Evolutionary conservation across 1,284 basidiomycete species (phyloP).

Genomic region (Phylloporus gajari): DNA sequence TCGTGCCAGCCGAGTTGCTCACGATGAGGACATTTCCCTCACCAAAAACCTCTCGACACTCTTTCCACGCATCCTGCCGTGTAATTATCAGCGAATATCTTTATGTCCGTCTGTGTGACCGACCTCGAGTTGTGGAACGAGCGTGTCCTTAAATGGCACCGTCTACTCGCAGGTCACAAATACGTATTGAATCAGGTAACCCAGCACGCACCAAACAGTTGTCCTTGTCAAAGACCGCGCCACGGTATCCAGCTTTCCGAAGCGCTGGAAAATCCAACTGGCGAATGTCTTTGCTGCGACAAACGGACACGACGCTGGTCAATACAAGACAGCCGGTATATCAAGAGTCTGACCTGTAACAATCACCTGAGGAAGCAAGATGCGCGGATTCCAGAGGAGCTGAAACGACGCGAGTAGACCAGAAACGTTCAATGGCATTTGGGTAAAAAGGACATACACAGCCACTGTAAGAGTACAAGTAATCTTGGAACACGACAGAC

Average conservation of each 20-base stretch:
- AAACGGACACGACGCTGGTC: slow-evolving; percentile 24
- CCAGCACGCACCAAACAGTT: slow-evolving; percentile 83
- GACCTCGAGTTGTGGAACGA: slow-evolving; percentile 79
- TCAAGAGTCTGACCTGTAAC: slow-evolving; percentile 70
- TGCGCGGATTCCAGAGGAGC: slow-evolving; percentile 74
- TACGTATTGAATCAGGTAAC: not conserved
- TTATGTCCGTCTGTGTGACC: slow-evolving; percentile 27
- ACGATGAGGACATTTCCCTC: slow-evolving; percentile 87
- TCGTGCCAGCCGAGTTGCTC: slow-evolving; percentile 92
- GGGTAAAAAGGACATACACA: not conserved
- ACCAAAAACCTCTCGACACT: slow-evolving; percentile 80
- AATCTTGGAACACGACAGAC: too few relatives aligned
- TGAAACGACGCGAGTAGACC: slow-evolving; percentile 82
- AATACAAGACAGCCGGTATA: not conserved
- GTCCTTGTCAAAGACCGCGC: slow-evolving; percentile 96
- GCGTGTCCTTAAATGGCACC: slow-evolving; percentile 73
- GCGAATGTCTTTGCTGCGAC: slow-evolving; percentile 79
- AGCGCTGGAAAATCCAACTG: slow-evolving; percentile 87
- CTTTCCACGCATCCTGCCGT: slow-evolving; percentile 78
- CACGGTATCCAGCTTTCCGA: slow-evolving; percentile 81
- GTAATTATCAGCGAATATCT: slow-evolving; percentile 18
- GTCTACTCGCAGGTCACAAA: slow-evolving; percentile 61
- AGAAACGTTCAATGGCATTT: slow-evolving; percentile 81
- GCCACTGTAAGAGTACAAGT: not conserved
- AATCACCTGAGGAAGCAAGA: slow-evolving; percentile 77